Conservation (phyloP, 768 basidiomycete species). For the Kwoniella newhampshirensis region DNA sequence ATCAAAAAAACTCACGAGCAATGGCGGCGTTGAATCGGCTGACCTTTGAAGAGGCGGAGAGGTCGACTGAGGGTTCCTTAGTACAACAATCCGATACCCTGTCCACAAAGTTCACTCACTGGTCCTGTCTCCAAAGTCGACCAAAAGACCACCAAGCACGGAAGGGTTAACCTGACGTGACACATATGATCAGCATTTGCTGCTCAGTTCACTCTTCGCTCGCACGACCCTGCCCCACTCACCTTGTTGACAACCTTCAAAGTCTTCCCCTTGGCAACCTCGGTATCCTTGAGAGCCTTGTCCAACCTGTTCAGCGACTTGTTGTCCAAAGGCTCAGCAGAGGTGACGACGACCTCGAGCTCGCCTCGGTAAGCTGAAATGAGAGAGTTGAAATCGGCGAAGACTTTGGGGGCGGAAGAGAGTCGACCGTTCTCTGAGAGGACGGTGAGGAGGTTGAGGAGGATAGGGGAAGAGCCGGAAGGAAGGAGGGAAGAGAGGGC, state of each 20-base stretch:
- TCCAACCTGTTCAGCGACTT: constrained; percentile 77
- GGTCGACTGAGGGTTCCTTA: constrained; percentile 61
- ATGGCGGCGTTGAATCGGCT: constrained; percentile 90
- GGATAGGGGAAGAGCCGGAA: constrained; percentile 60
- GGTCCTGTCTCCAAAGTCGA: constrained; percentile 98
- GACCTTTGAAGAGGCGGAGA: constrained; percentile 89
- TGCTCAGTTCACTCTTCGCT: constrained; percentile 1
- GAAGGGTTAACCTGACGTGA: constrained; percentile 75
- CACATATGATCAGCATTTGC: neutral
- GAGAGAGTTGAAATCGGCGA: constrained; percentile 87
- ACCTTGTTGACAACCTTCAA: constrained; percentile 92
- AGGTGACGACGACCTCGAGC: constrained; percentile 86
- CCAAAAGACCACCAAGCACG: constrained; percentile 86
- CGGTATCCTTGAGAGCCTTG: constrained; percentile 76
- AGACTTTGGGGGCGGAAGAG: constrained; percentile 76
- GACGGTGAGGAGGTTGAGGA: constrained; percentile 85
- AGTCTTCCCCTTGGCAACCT: constrained; percentile 82
- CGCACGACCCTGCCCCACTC: constrained; percentile 31
- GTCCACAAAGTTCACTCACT: constrained; percentile 53
- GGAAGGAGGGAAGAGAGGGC: constrained; percentile 70
- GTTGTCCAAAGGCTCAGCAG: constrained; percentile 70
- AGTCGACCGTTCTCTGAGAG: constrained; percentile 92
- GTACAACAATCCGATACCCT: neutral
- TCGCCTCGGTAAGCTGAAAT: constrained; percentile 88
- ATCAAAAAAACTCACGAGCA: constrained; percentile 62